Evolutionary conservation across 2,329 filamentous ascomycete species (phyloP).

Genomic region (Metarhizium sp.): DNA sequence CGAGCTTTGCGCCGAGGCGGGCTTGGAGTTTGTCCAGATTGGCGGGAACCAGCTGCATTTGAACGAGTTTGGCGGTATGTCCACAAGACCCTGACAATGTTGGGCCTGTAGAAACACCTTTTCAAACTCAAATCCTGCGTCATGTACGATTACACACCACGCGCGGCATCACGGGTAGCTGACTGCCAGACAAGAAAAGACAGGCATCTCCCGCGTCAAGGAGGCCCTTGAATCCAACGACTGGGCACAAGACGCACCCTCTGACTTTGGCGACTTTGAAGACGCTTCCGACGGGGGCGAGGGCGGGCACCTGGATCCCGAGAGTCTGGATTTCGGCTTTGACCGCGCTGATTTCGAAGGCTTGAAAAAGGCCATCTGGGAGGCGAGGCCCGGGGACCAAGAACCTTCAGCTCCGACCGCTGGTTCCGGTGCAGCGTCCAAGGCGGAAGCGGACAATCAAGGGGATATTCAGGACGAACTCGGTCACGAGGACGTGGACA

Average conservation of each 20-base stretch:
- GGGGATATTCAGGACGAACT: conserved; percentile 24
- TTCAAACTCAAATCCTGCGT: too few relatives aligned
- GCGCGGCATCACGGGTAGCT: not conserved
- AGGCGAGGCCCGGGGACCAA: conserved; percentile 19
- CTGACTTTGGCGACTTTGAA: conserved; percentile 23
- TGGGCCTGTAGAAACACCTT: too few relatives aligned
- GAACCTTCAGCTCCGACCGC: not conserved
- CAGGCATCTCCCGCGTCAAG: conserved; percentile 46
- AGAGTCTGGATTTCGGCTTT: conserved; percentile 41
- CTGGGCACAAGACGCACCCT: conserved; percentile 36
- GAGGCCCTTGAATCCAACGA: conserved; percentile 59
- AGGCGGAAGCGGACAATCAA: conserved; percentile 7
- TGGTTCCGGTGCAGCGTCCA: conserved; percentile 2
- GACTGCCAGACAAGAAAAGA: conserved; percentile 36
- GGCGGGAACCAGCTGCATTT: conserved; percentile 26
- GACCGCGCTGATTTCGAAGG: conserved; percentile 44
- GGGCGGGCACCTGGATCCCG: conserved; percentile 30
- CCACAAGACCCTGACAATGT: not conserved
- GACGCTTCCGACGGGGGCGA: conserved; percentile 16
- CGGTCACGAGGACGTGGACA: conserved; percentile 41
- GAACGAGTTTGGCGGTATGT: conserved; percentile 52
- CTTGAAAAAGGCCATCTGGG: conserved; percentile 43
- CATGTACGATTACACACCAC: too few relatives aligned
- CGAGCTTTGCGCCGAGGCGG: conserved; percentile 44
- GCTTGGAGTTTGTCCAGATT: conserved; percentile 55